Base-by-base conservation (phyloP, 1,284 basidiomycete genomes). In the Sanghuangporus baumii region DNA sequence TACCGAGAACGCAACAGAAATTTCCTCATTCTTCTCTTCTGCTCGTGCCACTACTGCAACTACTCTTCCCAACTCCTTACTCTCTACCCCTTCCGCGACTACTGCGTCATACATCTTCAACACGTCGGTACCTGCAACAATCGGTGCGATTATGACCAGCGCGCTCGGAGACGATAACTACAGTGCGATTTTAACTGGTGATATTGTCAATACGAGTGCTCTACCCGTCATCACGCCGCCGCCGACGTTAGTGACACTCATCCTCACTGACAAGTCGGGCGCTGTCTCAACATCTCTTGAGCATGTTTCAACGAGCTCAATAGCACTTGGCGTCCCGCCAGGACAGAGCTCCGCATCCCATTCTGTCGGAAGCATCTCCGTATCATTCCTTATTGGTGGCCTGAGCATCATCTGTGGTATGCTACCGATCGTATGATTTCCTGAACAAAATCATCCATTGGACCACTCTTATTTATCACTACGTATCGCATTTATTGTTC, bases 81-180 rank as follows among this genome's bases (percentile, higher is more conserved):
- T 95, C 51, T 70, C 87, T 0, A 86, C 88, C 5, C 89, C 89
- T 0, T 79, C 84, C 0, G 83, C 81, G 66, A 80, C 83, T 3
- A 86, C 86, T 0, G 86, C 88, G 0, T 65, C 83, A 0, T 95
- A 93, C 71, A 72, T 79, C 9, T 89, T 93, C 73, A 89, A 89
- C 67, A 82, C 88, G 0, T 87, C 90, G 4, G 73, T 88, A 54
- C 67, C 79, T 47, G 86, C 81, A 11, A 69, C 75, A 18, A 73
- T 78, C 38, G 84, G 86, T 7, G 80, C 81, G 55, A 76, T 87
- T 50, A 81, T 84, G 1, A 66, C 74, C 3, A 79, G 82, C 20
- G 87, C 81, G 37, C 82, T 91, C 31, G 89, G 83, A 11, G 85
- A 83, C 1, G 85, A 82, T 71, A 89, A 88, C 2, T 92, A 92